Base-by-base conservation (phyloP, 129 eudicot genomes). In the Tanacetum coccineum region DNA sequence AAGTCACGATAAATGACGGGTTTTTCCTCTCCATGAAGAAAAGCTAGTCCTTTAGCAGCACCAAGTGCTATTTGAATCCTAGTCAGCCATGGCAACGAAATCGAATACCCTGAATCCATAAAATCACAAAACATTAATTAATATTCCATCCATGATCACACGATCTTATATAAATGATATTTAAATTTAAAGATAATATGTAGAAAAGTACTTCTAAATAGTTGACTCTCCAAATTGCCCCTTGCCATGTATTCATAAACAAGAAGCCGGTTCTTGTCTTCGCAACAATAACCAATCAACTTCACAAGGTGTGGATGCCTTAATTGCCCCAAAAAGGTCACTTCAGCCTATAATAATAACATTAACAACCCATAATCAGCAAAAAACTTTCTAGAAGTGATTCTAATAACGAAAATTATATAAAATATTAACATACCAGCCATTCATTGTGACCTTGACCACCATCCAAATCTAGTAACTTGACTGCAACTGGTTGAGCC, bases 301-400 rank as follows among this genome's bases (percentile, higher is more conserved):
- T 91, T 91, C 75, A 91, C 96, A 15, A 91, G 84, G 71, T 88
- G 85, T n/a, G 96, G 96, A 74, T 91, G 98, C 84, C 89, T 86
- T 79, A 91, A 60, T 77, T 91, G 98, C 58, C 98, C 98, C 48
- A 91, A 83, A 57, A 87, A 85, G 4, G 90, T 85, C 42, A 91
- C 95, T 79, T 91, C 98, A 46, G 96, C 79, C 98, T 91, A 62
- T 19, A 63, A 32, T 58, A n/a, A 18, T 32, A 44, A 11, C n/a
- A 10, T 20, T 2, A 46, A 6, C 14, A 42, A 3, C 55, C 13
- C 44, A 51, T 14, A 9, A 36, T 72, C 13, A 62, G 15, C 4
- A 12, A 21, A 72, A 4, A 22, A 14, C 45, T 7, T 10, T n/a
- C 17, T 7, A 60, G 13, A 22, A 12, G 19, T 48, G 14, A 59